These are phyloP conservation scores for Nymphaea colorata DNA, from an alignment of 164 flowering plant species.

Conservation along the genomic window DNA sequence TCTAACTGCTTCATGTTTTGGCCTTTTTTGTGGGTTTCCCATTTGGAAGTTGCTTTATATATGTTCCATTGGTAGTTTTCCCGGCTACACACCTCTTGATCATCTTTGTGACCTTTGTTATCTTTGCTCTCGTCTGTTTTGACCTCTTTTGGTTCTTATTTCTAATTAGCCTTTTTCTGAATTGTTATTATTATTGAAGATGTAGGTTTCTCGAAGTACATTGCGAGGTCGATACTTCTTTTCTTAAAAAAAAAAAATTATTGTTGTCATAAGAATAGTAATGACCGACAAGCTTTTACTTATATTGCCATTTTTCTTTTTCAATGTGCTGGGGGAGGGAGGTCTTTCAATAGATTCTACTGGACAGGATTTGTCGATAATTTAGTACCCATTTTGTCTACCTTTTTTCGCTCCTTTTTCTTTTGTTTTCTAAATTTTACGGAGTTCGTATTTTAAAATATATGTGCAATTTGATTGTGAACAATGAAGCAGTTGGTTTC, in stretches of 20 bases:
- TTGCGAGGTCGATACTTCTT: background rate
- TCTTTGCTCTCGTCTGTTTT: background rate
- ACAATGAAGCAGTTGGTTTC: no score
- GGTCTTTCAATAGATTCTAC: background rate
- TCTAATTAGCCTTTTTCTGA: background rate
- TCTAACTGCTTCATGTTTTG: background rate
- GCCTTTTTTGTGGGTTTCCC: background rate
- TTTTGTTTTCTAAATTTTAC: no score
- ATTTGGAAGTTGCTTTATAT: no score
- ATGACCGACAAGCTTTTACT: background rate
- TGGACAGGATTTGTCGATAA: background rate
- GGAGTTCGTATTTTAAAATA: no score
- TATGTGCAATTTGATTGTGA: no score
- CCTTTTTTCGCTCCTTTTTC: background rate
- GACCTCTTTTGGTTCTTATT: background rate
- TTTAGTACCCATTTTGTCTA: background rate
- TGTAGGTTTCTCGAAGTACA: background rate
- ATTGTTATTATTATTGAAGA: background rate
- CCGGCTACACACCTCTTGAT: background rate
- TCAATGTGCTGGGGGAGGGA: no score
- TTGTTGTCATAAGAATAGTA: background rate
- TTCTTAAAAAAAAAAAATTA: background rate
- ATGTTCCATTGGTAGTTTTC: background rate
- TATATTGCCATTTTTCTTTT: background rate
- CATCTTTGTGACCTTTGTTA: background rate